A percentile compares a stretch with the other conserved stretches of the same genome.
Evolutionary conservation across 2,329 filamentous ascomycete species (phyloP).

Genomic region (Dothidotthia symphoricarpi): DNA sequence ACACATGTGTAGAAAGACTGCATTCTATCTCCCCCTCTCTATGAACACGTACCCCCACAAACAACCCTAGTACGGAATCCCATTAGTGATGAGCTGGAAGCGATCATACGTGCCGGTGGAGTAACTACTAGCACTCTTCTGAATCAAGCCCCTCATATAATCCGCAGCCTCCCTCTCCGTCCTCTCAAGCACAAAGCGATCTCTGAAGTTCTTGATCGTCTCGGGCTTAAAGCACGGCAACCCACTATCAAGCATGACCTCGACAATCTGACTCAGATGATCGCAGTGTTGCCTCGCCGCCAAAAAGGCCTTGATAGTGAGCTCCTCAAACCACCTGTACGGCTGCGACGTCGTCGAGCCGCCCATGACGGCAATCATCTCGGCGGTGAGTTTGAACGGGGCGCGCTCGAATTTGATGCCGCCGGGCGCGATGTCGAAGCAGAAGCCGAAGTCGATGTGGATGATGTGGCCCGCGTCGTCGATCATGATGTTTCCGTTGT

Average conservation of each 20-base stretch:
- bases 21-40: too few species aligned
- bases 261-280: slow-evolving; percentile 84
- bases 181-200: slow-evolving; percentile 89
- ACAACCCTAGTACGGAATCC: slow-evolving; percentile 75
- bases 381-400: slow-evolving; percentile 93
- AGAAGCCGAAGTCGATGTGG: slow-evolving; percentile 99
- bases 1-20: too few species aligned
- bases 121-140: slow-evolving; percentile 86
- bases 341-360: slow-evolving; percentile 75
- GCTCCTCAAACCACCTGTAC: slow-evolving; percentile 94
- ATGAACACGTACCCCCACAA: too few species aligned
- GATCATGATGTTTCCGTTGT: slow-evolving; percentile 99
- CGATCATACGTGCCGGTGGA: slow-evolving; percentile 96
- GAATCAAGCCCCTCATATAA: slow-evolving; percentile 85
- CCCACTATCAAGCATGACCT: slow-evolving; percentile 93
- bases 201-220: slow-evolving; percentile 86
- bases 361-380: slow-evolving; percentile 99
- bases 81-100: slow-evolving; percentile 95
- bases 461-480: slow-evolving; percentile 96
- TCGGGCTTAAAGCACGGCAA: slow-evolving; percentile 97
- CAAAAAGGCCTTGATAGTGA: slow-evolving; percentile 93
- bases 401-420: slow-evolving; percentile 97
- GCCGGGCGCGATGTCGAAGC: slow-evolving; percentile 96
- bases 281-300: slow-evolving; percentile 82
- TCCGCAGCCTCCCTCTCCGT: slow-evolving; percentile 90